Percentiles rank a stretch among this genome's conserved stretches.
phyloP scores from a whole-genome alignment of 345 rosid species.

The Eucalyptus leucophloia region DNA sequence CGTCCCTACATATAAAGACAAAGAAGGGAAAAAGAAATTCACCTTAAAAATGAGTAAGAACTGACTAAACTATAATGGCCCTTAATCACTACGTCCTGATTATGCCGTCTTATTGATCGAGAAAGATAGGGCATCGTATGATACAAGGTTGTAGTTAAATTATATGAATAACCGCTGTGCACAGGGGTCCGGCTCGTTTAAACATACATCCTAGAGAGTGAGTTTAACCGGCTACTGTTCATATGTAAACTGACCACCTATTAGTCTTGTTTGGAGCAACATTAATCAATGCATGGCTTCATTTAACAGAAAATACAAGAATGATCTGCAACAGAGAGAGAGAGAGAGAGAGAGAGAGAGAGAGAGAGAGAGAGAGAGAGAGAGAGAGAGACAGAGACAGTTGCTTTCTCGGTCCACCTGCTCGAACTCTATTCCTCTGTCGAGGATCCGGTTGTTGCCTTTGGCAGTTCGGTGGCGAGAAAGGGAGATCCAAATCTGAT shows the following conservation, averaged over 20 bases:
- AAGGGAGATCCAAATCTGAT: no score
- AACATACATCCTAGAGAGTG: not conserved
- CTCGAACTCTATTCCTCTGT: no score
- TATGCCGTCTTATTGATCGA: not conserved
- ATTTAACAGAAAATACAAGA: not conserved
- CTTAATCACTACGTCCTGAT: not conserved
- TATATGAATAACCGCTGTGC: no score
- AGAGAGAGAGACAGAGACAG: no score
- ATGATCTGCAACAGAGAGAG: not conserved
- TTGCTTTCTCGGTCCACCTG: no score
- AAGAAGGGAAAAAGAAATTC: not conserved
- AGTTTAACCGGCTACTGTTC: not conserved
- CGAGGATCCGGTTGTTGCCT: no score
- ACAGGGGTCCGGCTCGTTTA: not conserved
- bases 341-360: no score
- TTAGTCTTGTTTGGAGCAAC: not conserved
- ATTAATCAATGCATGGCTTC: not conserved
- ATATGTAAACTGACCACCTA: not conserved
- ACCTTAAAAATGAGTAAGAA: not conserved
- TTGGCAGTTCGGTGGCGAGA: no score
- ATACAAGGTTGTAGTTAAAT: no score
- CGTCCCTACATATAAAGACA: conserved; percentile 21
- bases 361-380: no score
- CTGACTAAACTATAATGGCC: not conserved
- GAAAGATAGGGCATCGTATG: not conserved